Evolutionary conservation across 2,329 filamentous ascomycete species (phyloP).

Genomic region (Paecilomyces sp.): DNA sequence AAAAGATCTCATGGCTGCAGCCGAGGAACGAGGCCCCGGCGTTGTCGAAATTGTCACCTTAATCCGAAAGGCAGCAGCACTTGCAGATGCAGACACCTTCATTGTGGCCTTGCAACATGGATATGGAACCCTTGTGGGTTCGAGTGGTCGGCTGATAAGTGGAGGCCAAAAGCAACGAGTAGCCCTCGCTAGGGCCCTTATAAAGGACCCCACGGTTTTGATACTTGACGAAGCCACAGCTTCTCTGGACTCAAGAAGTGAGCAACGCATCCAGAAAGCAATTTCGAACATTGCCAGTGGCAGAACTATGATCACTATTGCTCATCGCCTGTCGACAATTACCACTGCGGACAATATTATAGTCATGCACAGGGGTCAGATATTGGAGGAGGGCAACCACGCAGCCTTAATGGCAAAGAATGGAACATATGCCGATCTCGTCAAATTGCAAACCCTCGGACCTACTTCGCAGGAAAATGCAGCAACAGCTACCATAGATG

Average conservation of each 20-base stretch:
- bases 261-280: conserved; percentile 78
- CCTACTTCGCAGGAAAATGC: not conserved
- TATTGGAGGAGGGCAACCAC: conserved; percentile 41
- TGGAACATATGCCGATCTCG: conserved; percentile 36
- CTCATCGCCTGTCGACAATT: conserved; percentile 40
- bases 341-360: conserved; percentile 38
- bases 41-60: not conserved
- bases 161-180: conserved; percentile 93
- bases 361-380: conserved; percentile 36
- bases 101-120: conserved; percentile 66
- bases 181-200: conserved; percentile 73
- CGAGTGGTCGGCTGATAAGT: conserved; percentile 72
- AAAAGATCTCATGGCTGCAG: not conserved
- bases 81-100: conserved; percentile 66
- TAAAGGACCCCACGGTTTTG: conserved; percentile 74
- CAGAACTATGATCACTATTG: conserved; percentile 42
- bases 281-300: conserved; percentile 59
- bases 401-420: conserved; percentile 27
- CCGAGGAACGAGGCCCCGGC: not conserved
- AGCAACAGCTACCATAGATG: not conserved
- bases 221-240: conserved; percentile 88
- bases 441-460: conserved; percentile 41
- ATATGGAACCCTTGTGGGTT: conserved; percentile 78
- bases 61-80: conserved; percentile 11
- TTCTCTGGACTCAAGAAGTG: conserved; percentile 78